Percentiles rank a stretch among this genome's conserved stretches.
These are phyloP conservation scores for Capronia coronata DNA, from an alignment of 2,329 filamentous ascomycete species.

Conservation along the genomic window DNA sequence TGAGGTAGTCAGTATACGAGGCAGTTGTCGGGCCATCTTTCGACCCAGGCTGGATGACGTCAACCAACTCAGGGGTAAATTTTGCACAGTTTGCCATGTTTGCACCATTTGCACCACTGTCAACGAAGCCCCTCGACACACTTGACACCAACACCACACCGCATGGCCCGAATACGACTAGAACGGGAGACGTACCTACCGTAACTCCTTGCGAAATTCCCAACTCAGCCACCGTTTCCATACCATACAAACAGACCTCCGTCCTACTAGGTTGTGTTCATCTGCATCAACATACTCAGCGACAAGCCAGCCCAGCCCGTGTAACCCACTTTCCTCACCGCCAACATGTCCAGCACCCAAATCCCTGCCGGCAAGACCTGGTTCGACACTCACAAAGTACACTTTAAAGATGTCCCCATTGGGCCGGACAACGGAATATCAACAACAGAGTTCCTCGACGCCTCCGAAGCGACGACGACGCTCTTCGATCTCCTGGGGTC, in stretches of 20 bases:
- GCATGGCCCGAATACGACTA: not conserved
- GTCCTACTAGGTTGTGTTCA: too few species aligned
- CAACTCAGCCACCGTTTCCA: not conserved
- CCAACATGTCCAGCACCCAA: slow-evolving; percentile 27
- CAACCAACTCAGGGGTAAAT: too few species aligned
- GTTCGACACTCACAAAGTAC: slow-evolving; percentile 5
- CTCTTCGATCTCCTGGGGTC: slow-evolving; percentile 67
- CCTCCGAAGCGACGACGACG: slow-evolving; percentile 75
- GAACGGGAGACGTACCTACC: too few species aligned
- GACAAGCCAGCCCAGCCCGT: not conserved
- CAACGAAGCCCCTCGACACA: not conserved
- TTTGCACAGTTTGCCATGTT: not conserved
- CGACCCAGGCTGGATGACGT: too few species aligned
- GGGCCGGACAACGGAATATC: slow-evolving; percentile 61
- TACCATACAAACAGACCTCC: too few species aligned
- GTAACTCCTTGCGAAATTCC: not conserved
- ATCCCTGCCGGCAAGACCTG: slow-evolving; percentile 56
- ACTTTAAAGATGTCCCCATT: slow-evolving; percentile 2
- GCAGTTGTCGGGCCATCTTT: too few species aligned
- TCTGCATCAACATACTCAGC: not conserved
- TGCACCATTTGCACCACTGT: not conserved
- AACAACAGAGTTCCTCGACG: slow-evolving; percentile 84
- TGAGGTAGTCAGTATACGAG: too few species aligned
- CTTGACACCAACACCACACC: not conserved
- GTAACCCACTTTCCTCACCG: not conserved